Conservation (phyloP, 2,329 filamentous ascomycete species). For the Daldinia sp. region DNA sequence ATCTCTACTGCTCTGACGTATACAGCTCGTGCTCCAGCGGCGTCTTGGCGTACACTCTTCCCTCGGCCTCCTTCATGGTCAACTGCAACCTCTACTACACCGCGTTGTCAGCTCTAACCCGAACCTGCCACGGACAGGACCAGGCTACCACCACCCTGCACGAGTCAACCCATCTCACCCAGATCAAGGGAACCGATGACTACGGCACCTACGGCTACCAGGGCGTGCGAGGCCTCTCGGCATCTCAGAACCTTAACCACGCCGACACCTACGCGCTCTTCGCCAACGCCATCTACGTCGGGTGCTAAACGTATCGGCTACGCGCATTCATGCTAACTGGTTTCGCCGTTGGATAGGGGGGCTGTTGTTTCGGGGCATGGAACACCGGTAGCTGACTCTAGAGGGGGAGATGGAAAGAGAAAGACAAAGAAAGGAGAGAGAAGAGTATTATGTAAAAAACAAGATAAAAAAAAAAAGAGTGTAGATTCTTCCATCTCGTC, state of each 20-base stretch:
- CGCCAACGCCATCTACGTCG: constrained; percentile 50
- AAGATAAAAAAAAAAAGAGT: background rate
- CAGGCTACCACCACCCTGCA: constrained; percentile 57
- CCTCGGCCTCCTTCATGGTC: constrained; percentile 61
- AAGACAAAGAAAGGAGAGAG: constrained; percentile 1
- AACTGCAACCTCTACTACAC: constrained; percentile 70
- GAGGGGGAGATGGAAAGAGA: background rate
- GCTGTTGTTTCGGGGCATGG: constrained; percentile 1
- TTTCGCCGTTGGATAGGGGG: constrained; percentile 8
- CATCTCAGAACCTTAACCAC: constrained; percentile 63
- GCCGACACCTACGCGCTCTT: constrained; percentile 64
- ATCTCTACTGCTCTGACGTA: constrained; percentile 67
- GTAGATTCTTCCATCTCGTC: background rate
- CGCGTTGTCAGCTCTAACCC: constrained; percentile 57
- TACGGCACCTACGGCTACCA: constrained; percentile 48
- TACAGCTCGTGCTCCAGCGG: constrained; percentile 58
- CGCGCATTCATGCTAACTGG: constrained; percentile 15
- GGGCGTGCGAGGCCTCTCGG: constrained; percentile 58
- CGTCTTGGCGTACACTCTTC: constrained; percentile 69
- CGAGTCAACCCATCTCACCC: constrained; percentile 7
- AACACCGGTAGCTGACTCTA: background rate
- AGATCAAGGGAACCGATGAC: constrained; percentile 46
- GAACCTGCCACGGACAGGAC: constrained; percentile 69
- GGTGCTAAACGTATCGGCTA: constrained; percentile 52
- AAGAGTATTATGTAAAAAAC: no score